Base-by-base conservation (phyloP, 768 basidiomycete species). In the Tulasnella sp. region DNA sequence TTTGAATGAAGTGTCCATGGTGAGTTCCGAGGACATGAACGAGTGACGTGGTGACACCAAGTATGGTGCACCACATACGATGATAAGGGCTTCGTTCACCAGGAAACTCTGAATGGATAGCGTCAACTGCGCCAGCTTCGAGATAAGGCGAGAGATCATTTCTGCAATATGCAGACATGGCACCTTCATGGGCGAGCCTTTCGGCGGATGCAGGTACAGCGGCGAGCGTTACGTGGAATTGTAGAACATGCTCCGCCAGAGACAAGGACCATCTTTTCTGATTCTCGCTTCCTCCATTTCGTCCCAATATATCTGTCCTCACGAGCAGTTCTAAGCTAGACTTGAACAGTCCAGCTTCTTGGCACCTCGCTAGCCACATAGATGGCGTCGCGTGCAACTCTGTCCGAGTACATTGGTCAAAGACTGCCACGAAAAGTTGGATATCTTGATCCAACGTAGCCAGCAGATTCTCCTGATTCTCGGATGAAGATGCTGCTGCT, bases 191-290 rank as follows among this genome's bases (percentile, higher is more conserved):
- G 4, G 89, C 88, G 22, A 95, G 74, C 53, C 83, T 70, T 62
- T 93, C 90, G 0, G 91, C 89, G 0, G 86, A 80, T 1, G 76
- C 72, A 0, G 81, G 76, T 47, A 84, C 73, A 53, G 77, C 77
- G 13, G 83, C 86, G 16, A 95, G 66, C 0, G 85, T 77, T 70
- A 90, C 82, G 60, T 93, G 89, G 68, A 95, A 86, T 27, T 81
- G 69, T 48, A 95, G 75, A 51, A 93, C 69, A 58, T 86, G 82
- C 0, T 83, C 78, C 0, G 82, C 72, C n/a, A n/a, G n/a, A 60
- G 88, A 88, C 16, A 31, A 37, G 9, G 53, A n/a, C 10, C 10
- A 46, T 10, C 22, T 22, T 10, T 31, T 45, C 22, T 7, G 9
- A 15, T 20, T 9, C 13, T 24, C 15, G 20, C 34, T 13, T 8